Evolutionary conservation across 257 asterid genomes (phyloP).

Genomic region (Fraxinus quadrangulata): DNA sequence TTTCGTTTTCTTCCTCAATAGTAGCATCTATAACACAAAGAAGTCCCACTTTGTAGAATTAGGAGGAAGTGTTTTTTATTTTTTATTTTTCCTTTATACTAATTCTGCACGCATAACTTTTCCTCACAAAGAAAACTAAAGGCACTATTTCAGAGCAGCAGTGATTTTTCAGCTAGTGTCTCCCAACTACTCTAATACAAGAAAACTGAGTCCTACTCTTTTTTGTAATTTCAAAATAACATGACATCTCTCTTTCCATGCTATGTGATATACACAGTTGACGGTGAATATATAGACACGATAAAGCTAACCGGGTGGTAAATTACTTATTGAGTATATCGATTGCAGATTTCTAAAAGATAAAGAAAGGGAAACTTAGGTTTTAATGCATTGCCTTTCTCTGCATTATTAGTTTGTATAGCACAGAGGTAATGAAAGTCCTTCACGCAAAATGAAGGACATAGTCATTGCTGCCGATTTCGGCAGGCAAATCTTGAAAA

Average conservation of each 20-base stretch:
- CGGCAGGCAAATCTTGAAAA: too few species aligned
- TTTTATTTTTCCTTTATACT: constrained; percentile 7
- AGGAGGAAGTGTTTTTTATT: constrained; percentile 23
- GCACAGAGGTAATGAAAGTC: too few species aligned
- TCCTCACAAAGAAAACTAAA: constrained; percentile 15
- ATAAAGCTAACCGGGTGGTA: too few species aligned
- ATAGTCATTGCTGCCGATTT: too few species aligned
- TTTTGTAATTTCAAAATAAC: neutral
- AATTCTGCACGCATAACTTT: constrained; percentile 17
- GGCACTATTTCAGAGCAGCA: constrained; percentile 10
- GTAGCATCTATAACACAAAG: constrained; percentile 71
- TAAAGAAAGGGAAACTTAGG: too few species aligned
- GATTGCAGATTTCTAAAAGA: too few species aligned
- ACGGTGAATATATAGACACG: too few species aligned
- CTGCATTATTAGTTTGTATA: too few species aligned
- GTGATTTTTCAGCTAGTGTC: neutral
- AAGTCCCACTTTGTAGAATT: constrained; percentile 40
- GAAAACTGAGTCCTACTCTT: neutral
- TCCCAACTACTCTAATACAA: neutral
- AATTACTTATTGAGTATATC: too few species aligned
- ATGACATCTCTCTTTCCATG: neutral
- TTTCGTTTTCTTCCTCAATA: constrained; percentile 69
- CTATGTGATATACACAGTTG: too few species aligned
- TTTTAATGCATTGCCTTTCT: too few species aligned
- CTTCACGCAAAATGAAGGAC: too few species aligned